Evolutionary conservation across 2,329 filamentous ascomycete species (phyloP), one percentile per base, ranked within the genome.

Genomic region (Fusarium sp.): DNA sequence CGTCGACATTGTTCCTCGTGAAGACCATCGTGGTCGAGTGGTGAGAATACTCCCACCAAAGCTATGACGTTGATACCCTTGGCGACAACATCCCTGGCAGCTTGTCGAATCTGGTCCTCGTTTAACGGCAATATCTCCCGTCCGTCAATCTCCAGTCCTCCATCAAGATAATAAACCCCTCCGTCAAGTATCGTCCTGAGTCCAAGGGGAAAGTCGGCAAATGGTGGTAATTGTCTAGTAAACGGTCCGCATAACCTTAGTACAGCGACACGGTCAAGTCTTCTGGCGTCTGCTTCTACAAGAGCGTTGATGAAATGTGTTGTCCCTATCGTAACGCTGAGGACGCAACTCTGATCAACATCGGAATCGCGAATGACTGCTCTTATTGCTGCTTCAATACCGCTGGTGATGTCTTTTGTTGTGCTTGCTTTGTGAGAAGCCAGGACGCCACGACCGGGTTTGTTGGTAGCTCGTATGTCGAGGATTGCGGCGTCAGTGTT

Each of bases 251-350:
- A 85, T 10, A 86, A 76, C 22, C 84, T 76, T 12, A 85, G 71
- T 2, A 85, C 82, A 5, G 83, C 84, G 3, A 86, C 84, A 12
- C 80, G 80, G 41, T 78, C 79, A 22, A 86, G 77, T 8, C 82
- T 75, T 24, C 79, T 72, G 2, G 78, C 78, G 75, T 85, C 83
- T 29, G 80, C 80, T 65, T 85, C 82, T 13, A 85, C 79, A 9
- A 85, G 78, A 0, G 84, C 83, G 71, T 85, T 85, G 71, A 85
- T 82, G 64, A 85, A 85, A 69, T 85, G 83, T 0, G 82, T 84
- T 4, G 83, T 85, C 27, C 85, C 85, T 65, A 87, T 84, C 5
- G 83, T 84, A 15, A 87, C 83, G 38, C 82, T 84, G 41, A 82
- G 72, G 8, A 87, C 80, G 16, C 79, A 77, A 24, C 67, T 68